Evolutionary conservation across 192 early-diverging fungal species (phyloP).

Genomic region (Umbelopsis ramanniana): DNA sequence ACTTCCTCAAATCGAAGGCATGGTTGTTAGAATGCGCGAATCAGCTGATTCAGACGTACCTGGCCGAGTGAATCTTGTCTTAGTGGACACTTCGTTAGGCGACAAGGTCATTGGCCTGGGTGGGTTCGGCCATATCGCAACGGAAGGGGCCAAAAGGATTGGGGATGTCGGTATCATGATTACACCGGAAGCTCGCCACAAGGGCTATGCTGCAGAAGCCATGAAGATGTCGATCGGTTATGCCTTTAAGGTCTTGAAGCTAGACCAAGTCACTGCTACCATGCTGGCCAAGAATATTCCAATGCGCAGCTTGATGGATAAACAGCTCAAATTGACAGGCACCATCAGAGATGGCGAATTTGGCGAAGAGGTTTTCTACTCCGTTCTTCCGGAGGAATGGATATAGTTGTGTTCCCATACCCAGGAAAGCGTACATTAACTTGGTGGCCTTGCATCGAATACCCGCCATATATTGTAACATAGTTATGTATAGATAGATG

Average conservation of each 20-base stretch:
- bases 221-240: slow-evolving; percentile 2
- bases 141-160: not conserved
- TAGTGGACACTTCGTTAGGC: slow-evolving; percentile 11
- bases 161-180: slow-evolving; percentile 23
- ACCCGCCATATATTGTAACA: too few species aligned
- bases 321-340: slow-evolving; percentile 1
- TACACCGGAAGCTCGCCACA: not conserved
- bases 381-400: not conserved
- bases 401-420: too few species aligned
- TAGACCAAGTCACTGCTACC: slow-evolving; percentile 1
- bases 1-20: not conserved
- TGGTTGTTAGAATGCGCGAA: slow-evolving; percentile 3
- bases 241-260: slow-evolving; percentile 9
- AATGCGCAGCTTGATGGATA: slow-evolving; percentile 11
- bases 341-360: slow-evolving; percentile 10
- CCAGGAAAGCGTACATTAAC: too few species aligned
- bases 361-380: slow-evolving; percentile 5
- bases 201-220: slow-evolving; percentile 19
- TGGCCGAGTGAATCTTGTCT: slow-evolving; percentile 10
- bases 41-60: slow-evolving; percentile 10
- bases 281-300: slow-evolving; percentile 19
- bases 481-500: too few species aligned
- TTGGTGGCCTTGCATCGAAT: too few species aligned
- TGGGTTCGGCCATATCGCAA: slow-evolving; percentile 6
- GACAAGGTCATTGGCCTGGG: slow-evolving; percentile 14